These are phyloP conservation scores for Fragaria iinumae DNA, from an alignment of 306 rosid genomes.

Conservation along the genomic window DNA sequence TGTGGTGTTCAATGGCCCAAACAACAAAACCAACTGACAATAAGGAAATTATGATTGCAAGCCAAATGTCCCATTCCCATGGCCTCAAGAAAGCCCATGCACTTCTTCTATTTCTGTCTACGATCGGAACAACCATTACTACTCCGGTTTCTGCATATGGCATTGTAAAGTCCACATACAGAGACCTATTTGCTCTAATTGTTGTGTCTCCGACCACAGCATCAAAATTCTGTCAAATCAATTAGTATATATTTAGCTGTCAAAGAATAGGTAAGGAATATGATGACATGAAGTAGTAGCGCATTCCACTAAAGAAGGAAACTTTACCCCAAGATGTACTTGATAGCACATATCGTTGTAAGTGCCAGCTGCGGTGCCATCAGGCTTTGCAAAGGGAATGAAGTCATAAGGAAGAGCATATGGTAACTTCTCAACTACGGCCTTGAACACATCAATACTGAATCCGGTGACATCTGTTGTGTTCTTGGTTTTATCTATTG, in stretches of 20 bases:
- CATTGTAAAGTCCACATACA: conserved; percentile 39
- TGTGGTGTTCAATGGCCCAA: conserved; percentile 20
- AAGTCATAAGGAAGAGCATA: conserved; percentile 30
- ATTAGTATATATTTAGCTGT: no score
- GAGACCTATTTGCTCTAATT: conserved; percentile 23
- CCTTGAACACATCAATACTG: conserved; percentile 23
- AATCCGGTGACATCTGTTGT: not conserved
- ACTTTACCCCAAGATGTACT: conserved; percentile 30
- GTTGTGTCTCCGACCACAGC: conserved; percentile 45
- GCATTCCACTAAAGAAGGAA: no score
- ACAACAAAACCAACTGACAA: conserved; percentile 18
- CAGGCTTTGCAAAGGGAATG: conserved; percentile 28
- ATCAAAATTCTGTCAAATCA: conserved; percentile 19
- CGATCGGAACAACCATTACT: conserved; percentile 34
- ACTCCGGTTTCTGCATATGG: conserved; percentile 39
- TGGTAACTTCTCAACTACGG: conserved; percentile 25
- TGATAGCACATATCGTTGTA: conserved; percentile 32
- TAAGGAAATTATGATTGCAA: conserved; percentile 10
- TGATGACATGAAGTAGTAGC: no score
- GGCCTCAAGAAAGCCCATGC: conserved; percentile 42
- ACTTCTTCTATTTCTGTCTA: not conserved
- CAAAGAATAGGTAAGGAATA: no score
- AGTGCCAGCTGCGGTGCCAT: conserved; percentile 19
- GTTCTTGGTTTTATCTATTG: conserved; percentile 5
- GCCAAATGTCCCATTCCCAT: conserved; percentile 39